Conservation (phyloP, 164 flowering plant genomes). For the Sextonia rubra region DNA sequence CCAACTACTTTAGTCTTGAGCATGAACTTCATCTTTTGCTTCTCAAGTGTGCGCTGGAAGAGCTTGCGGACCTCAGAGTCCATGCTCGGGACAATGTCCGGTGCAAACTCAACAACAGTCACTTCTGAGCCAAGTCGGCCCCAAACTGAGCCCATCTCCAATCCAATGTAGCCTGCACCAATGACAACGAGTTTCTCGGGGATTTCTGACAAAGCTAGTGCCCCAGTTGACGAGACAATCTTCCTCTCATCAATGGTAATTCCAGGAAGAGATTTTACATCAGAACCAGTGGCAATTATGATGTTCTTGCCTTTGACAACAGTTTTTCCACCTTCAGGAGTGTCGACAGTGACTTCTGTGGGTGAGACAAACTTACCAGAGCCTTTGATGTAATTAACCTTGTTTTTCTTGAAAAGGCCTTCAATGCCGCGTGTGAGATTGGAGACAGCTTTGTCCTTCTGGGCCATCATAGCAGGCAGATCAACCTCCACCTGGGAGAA, state of each 20-base stretch:
- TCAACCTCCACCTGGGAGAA: slow-evolving; percentile 64
- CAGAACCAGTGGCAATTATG: slow-evolving; percentile 82
- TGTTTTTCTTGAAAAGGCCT: slow-evolving; percentile 83
- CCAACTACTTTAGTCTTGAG: slow-evolving; percentile 78
- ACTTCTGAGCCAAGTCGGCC: slow-evolving; percentile 81
- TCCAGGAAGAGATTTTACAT: slow-evolving; percentile 77
- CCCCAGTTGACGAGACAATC: slow-evolving; percentile 83
- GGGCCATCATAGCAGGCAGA: slow-evolving; percentile 77
- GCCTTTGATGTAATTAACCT: slow-evolving; percentile 74
- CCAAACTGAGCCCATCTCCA: slow-evolving; percentile 94
- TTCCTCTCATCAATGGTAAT: slow-evolving; percentile 69
- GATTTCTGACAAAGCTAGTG: slow-evolving; percentile 55
- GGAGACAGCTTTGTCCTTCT: slow-evolving; percentile 74
- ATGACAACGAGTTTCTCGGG: slow-evolving; percentile 77
- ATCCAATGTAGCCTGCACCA: slow-evolving; percentile 89
- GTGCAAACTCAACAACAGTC: slow-evolving; percentile 78
- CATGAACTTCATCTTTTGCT: slow-evolving; percentile 78
- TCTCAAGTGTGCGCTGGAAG: slow-evolving; percentile 73
- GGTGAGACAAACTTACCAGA: slow-evolving; percentile 71
- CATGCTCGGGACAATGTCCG: slow-evolving; percentile 77
- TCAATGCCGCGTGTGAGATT: slow-evolving; percentile 71
- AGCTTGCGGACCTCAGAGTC: slow-evolving; percentile 69
- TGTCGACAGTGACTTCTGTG: slow-evolving; percentile 69
- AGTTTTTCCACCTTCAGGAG: slow-evolving; percentile 55
- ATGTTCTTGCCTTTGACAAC: slow-evolving; percentile 69